Percentiles rank a stretch among this genome's conserved stretches.
Conservation (phyloP, 2,329 filamentous ascomycete genomes). For the Cladosporium velox region DNA sequence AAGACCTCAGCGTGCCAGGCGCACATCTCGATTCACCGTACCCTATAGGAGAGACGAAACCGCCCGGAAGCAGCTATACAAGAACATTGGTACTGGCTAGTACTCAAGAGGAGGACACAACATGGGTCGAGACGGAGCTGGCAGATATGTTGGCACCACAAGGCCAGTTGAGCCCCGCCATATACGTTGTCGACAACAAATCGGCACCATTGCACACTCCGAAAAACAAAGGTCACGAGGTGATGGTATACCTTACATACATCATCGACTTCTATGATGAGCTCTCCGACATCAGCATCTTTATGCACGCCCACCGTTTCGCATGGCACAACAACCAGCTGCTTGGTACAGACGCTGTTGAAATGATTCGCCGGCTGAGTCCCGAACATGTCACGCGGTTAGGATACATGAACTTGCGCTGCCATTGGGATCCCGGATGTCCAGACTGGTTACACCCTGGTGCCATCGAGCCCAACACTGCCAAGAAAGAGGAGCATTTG, state of each 20-base stretch:
- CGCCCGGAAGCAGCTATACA: slow-evolving; percentile 53
- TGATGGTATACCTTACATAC: slow-evolving; percentile 63
- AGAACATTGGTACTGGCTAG: slow-evolving; percentile 57
- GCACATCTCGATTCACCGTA: slow-evolving; percentile 32
- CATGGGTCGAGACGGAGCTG: slow-evolving; percentile 57
- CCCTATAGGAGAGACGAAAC: slow-evolving; percentile 42
- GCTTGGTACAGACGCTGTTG: slow-evolving; percentile 45
- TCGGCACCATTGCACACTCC: slow-evolving; percentile 52
- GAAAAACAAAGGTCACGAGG: slow-evolving; percentile 63
- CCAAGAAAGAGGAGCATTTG: slow-evolving; percentile 48
- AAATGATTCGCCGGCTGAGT: slow-evolving; percentile 49
- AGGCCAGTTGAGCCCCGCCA: slow-evolving; percentile 42
- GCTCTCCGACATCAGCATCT: slow-evolving; percentile 60
- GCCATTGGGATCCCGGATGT: slow-evolving; percentile 58
- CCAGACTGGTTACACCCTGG: slow-evolving; percentile 56
- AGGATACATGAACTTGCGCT: slow-evolving; percentile 59
- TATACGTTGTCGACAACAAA: slow-evolving; percentile 57
- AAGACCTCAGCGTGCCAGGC: slow-evolving; percentile 27
- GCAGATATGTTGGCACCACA: slow-evolving; percentile 41
- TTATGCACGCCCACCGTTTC: slow-evolving; percentile 62
- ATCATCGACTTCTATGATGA: slow-evolving; percentile 63
- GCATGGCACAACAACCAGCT: slow-evolving; percentile 62
- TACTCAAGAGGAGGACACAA: slow-evolving; percentile 53
- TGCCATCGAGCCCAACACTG: slow-evolving; percentile 37
- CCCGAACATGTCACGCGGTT: slow-evolving; percentile 50